phyloP scores from a whole-genome alignment of 2,329 filamentous ascomycete genomes.

The Bertia moriformis region DNA sequence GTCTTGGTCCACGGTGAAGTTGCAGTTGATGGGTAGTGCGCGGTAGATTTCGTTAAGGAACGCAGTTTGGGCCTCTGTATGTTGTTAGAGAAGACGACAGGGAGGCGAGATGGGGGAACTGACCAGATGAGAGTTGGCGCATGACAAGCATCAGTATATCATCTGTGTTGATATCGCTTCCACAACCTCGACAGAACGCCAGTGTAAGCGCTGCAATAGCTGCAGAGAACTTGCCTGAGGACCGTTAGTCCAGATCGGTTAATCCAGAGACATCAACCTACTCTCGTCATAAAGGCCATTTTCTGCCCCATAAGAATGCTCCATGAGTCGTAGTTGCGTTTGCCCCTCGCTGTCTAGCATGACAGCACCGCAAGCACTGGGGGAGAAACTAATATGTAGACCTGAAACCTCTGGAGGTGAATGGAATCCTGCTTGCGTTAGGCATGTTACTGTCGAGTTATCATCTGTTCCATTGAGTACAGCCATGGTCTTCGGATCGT shows the following conservation, averaged over 20 bases:
- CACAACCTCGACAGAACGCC: not conserved
- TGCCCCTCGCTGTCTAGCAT: not conserved
- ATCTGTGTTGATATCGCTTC: not conserved
- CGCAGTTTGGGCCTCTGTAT: not conserved
- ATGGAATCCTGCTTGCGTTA: not conserved
- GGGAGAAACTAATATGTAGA: not conserved
- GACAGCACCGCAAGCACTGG: not conserved
- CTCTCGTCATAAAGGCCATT: not conserved
- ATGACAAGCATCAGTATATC: not conserved
- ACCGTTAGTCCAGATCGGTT: too few relatives aligned
- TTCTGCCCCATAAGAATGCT: not conserved
- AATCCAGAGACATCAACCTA: too few relatives aligned
- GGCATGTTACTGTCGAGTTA: not conserved
- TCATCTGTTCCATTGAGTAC: not conserved
- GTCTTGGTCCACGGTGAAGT: not conserved
- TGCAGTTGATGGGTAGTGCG: not conserved
- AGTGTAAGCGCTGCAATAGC: slow-evolving; percentile 1
- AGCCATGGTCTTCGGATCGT: not conserved
- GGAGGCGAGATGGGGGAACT: not conserved
- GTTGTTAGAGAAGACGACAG: not conserved
- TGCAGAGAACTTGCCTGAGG: not conserved
- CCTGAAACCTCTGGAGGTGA: not conserved
- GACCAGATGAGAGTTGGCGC: not conserved
- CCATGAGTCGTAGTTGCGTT: not conserved
- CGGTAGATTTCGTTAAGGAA: not conserved